These are phyloP conservation scores for Paecilomyces fulvus DNA, from an alignment of 2,329 filamentous ascomycete species.

Conservation along the genomic window DNA sequence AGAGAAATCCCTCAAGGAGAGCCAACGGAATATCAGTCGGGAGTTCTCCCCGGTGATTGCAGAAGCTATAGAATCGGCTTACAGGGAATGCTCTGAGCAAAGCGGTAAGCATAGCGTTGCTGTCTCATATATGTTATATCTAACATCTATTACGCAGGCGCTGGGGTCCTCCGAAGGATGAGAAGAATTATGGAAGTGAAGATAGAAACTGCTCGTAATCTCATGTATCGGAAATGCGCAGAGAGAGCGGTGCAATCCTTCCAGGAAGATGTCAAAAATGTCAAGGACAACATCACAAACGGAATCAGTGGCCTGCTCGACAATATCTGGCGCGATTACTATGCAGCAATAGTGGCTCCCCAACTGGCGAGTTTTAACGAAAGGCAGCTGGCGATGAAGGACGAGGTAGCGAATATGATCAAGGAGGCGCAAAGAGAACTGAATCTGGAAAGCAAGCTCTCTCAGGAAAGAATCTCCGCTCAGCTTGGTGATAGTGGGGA, in stretches of 20 bases:
- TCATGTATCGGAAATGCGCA: not conserved
- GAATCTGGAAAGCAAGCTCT: not conserved
- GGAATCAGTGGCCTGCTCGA: not conserved
- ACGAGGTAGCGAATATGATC: not conserved
- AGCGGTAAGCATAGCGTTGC: conserved; percentile 17
- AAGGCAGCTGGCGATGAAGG: not conserved
- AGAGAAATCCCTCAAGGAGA: conserved; percentile 27
- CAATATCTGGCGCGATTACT: not conserved
- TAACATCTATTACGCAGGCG: not conserved
- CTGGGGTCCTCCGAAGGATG: not conserved
- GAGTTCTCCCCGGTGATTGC: conserved; percentile 45
- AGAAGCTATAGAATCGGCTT: conserved; percentile 38
- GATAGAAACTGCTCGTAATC: not conserved
- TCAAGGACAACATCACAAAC: not conserved
- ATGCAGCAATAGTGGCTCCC: not conserved
- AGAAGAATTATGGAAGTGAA: not conserved
- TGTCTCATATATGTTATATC: not conserved
- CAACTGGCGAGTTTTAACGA: not conserved
- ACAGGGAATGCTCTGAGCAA: conserved; percentile 39
- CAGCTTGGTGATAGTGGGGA: not conserved
- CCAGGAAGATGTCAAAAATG: not conserved
- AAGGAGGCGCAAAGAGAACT: not conserved
- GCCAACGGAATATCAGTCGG: conserved; percentile 45
- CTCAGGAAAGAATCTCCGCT: not conserved
- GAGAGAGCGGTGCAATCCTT: not conserved